Evolutionary conservation across 176 grass and related monocot species (phyloP), one percentile per base, ranked within the genome.

Genomic region (Urochloa ruziziensis): DNA sequence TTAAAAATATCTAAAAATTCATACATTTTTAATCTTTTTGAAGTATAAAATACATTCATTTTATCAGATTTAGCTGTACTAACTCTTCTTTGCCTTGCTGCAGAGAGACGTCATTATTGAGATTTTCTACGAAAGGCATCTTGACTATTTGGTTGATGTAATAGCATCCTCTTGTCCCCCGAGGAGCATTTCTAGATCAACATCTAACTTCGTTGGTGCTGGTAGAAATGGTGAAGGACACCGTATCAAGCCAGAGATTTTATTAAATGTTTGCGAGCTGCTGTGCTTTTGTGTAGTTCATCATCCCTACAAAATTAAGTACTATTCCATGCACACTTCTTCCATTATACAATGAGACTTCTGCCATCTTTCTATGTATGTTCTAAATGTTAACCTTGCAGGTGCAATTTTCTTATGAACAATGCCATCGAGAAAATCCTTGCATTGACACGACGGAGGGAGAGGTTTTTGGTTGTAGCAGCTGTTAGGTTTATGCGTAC

Each of bases 401-500:
- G 97, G 88, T 92, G 93, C 80, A 90, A 86, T 87, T 99, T 99
- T 87, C 86, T 96, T 86, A 85, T 89, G 68, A 99, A 99, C 87
- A 94, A 99, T 86, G 85, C 81, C 28, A 94, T 99, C 43, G 93
- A 99, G 78, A 99, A 99, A 88, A 89, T 99, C 42, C 84, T 99
- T 82, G 84, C 81, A 61, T 77, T 99, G 83, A 99, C 91, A 84
- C 74, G 70, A 66, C 85, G 91, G 70, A 96, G 89, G 67, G 97
- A 99, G 82, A 94, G 86, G 60, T 92, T 94, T 87, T 89, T 99
- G 75, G 89, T 90, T 84, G 93, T 94, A 77, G 91, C 97, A 67
- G 91, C 89, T 89, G 88, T 99, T 83, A 90, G 97, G 21, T 99
- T 99, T 89, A 92, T 99, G 91, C 97, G 97, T 14, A 99, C 97